Evolutionary conservation across 1,139 yeast genomes (phyloP).

Genomic region (Nakaseomyces nivariensis): DNA sequence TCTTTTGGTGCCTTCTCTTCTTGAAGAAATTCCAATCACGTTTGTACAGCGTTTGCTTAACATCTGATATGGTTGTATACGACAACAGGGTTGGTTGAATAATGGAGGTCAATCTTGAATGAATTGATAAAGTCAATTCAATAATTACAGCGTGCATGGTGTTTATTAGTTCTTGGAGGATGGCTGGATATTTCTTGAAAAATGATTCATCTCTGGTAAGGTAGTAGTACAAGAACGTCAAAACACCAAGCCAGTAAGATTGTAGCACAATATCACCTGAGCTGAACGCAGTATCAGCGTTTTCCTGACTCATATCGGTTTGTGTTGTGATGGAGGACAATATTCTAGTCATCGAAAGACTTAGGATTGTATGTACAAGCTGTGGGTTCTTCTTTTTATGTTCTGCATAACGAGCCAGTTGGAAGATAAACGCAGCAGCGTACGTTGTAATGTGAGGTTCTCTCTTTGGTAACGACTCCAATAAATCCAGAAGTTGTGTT

Average conservation of each 20-base stretch:
- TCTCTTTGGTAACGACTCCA: constrained; percentile 39
- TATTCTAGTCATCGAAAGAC: constrained; percentile 48
- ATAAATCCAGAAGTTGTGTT: constrained; percentile 46
- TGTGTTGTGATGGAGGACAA: constrained; percentile 46
- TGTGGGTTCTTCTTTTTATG: constrained; percentile 46
- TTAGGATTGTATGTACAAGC: constrained; percentile 34
- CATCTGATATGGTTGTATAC: constrained; percentile 57
- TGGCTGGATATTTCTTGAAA: constrained; percentile 43
- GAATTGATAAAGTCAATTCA: constrained; percentile 55
- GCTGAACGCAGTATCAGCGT: constrained; percentile 23
- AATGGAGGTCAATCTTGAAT: constrained; percentile 45
- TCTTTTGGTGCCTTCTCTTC: constrained; percentile 29
- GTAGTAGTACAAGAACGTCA: constrained; percentile 60
- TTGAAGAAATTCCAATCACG: constrained; percentile 71
- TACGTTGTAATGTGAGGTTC: constrained; percentile 46
- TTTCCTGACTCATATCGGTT: constrained; percentile 7
- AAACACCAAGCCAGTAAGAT: constrained; percentile 64
- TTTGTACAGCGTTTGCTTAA: constrained; percentile 47
- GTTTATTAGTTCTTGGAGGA: constrained; percentile 51
- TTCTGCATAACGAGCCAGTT: constrained; percentile 56
- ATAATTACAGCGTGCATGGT: constrained; percentile 52
- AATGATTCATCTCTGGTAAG: constrained; percentile 46
- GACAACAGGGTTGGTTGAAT: constrained; percentile 56
- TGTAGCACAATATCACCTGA: constrained; percentile 55
- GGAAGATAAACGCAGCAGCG: constrained; percentile 62